These are phyloP conservation scores for Lepiota brunneoincarnata DNA, from an alignment of 768 basidiomycete species.

Conservation along the genomic window DNA sequence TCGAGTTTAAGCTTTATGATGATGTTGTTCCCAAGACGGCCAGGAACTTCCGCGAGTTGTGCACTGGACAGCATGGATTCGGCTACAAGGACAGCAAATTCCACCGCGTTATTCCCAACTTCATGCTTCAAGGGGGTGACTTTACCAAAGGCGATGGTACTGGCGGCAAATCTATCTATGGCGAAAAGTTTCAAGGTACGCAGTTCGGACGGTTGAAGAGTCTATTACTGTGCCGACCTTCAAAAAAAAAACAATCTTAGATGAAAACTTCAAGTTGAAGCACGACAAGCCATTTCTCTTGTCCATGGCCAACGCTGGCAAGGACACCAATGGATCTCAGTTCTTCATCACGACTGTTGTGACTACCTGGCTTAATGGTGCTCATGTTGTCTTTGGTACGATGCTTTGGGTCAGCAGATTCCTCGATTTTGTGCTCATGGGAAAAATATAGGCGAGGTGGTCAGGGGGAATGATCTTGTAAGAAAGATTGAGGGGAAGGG, in stretches of 20 bases:
- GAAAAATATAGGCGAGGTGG: slow-evolving; percentile 50
- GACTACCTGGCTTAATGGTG: slow-evolving; percentile 79
- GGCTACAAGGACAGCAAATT: slow-evolving; percentile 69
- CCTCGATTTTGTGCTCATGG: not conserved
- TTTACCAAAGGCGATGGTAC: slow-evolving; percentile 71
- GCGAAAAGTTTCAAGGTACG: slow-evolving; percentile 61
- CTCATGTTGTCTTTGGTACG: slow-evolving; percentile 84
- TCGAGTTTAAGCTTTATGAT: slow-evolving; percentile 87
- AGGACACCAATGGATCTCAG: slow-evolving; percentile 82
- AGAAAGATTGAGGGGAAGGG: slow-evolving; percentile 41
- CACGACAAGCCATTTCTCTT: slow-evolving; percentile 70
- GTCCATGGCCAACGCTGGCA: slow-evolving; percentile 80
- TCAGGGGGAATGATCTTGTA: slow-evolving; percentile 59
- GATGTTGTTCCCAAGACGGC: slow-evolving; percentile 72
- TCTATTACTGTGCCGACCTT: too few relatives aligned
- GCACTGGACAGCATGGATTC: slow-evolving; percentile 69
- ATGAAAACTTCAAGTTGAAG: slow-evolving; percentile 81
- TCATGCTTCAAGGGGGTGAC: slow-evolving; percentile 92
- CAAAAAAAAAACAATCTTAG: slow-evolving; percentile 38
- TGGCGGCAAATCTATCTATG: slow-evolving; percentile 81
- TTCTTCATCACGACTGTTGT: slow-evolving; percentile 89
- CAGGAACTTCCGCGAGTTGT: slow-evolving; percentile 86
- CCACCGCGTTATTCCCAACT: slow-evolving; percentile 81
- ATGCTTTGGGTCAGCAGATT: slow-evolving; percentile 4
- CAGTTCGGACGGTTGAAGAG: too few relatives aligned